Base-by-base conservation (phyloP, 1,139 yeast species). In the Kodamaea sp. region DNA sequence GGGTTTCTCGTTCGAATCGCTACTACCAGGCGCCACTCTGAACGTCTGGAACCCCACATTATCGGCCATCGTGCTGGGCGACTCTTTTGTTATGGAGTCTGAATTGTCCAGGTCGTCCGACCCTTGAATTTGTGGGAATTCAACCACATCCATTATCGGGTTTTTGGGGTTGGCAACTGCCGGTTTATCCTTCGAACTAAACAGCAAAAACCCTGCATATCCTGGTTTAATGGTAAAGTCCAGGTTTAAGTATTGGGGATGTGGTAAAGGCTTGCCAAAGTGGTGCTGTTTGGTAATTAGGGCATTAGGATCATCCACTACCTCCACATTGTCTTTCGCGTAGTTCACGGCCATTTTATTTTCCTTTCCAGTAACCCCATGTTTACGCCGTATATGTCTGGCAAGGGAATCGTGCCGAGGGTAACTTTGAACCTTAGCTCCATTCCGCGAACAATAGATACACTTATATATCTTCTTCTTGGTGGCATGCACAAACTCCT, bases 401-500 rank as follows among this genome's bases (percentile, higher is more conserved):
- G 76, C 71, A 36, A 70, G 55, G 4, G 74, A 67, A 44, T 70
- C 76, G 42, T 68, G 74, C 14, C 75, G 53, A 1, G 76, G 75
- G 43, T 70, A 70, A 43, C 71, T 63, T 43, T 67, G 73, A 1
- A 66, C 63, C 40, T 60, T 63, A n/a, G 58, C 49, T 4, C 68
- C 67, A 37, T 50, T 56, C 25, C 58, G 47, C n/a, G 64, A 50
- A 46, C 76, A 70, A 38, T 68, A 70, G 8, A 65, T 55, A 46
- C 76, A 70, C 42, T 66, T 64, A 50, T 64, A 70, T 7, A 70
- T 63, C 39, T 63, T 65, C 51, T 69, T 70, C 33, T 64, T 60
- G 14, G 74, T 66, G 11, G 75, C 76, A 52, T 70, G 76, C 15
- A 69, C 75, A 53, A 68, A 69, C 40, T 70, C 75, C 46, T 70